Conservation (phyloP, 176 grass and related monocot genomes). For the Ensete glaucum region DNA sequence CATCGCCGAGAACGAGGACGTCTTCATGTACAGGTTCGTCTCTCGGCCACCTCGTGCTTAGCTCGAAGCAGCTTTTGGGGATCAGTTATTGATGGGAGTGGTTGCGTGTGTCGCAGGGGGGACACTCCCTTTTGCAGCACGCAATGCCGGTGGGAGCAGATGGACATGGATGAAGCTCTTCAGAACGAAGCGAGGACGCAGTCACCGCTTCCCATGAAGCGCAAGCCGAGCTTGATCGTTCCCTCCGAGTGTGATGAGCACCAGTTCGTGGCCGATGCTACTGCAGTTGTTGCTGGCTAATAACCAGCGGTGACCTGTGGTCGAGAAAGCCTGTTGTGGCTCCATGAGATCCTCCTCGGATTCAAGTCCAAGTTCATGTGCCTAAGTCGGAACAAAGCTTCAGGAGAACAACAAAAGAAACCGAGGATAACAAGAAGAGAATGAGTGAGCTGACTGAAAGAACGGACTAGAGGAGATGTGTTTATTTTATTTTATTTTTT, state of each 20-base stretch:
- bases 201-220: background rate
- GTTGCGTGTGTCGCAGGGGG: conserved; percentile 31
- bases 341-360: too few species aligned
- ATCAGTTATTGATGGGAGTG: too few species aligned
- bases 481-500: too few species aligned
- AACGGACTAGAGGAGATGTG: too few species aligned
- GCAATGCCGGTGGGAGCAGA: conserved; percentile 61
- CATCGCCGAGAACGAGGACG: conserved; percentile 35
- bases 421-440: too few species aligned
- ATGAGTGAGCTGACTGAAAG: too few species aligned
- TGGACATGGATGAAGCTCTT: conserved; percentile 73
- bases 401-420: too few species aligned
- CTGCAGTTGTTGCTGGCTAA: background rate
- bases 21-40: conserved; percentile 82
- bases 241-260: background rate
- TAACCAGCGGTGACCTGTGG: background rate
- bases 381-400: background rate
- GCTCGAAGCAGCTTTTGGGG: too few species aligned
- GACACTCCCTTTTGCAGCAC: conserved; percentile 65
- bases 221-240: background rate
- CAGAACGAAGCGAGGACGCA: background rate
- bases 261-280: background rate
- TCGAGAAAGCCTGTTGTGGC: background rate
- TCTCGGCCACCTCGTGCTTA: too few species aligned
- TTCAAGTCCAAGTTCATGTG: background rate